Base-by-base conservation (phyloP, 352 stramenopile genomes). In the Saprolegnia diclina region DNA sequence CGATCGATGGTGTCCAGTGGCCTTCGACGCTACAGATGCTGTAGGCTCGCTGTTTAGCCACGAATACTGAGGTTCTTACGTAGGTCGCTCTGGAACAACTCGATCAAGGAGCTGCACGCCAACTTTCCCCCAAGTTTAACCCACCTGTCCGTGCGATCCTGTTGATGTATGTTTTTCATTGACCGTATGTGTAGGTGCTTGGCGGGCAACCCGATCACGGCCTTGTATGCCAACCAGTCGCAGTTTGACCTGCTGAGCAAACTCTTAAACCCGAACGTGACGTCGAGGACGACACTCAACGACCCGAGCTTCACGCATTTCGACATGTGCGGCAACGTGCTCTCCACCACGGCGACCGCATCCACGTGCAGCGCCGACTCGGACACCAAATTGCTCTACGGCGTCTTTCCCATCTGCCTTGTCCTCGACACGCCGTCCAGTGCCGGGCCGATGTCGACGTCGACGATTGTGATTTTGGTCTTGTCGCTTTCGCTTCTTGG, bases 331-430 rank as follows among this genome's bases (percentile, higher is more conserved):
- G 29, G 21, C 19, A 61, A 54, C 22, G 19, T 69, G 18, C 35
- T 69, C 22, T 57, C 38, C 11, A 69, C 63, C 2, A 37, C 26
- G 4, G 5, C 38, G 11, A 61, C 63, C 32, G 61, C 37, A 6
- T 29, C 32, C 32, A 21, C 45, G 7, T 69, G 63, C 26, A 35
- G 13, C 10, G 63, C 21, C 42, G 13, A 61, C 21, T 11, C 16
- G 14, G 9, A 19, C 2, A 69, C 50, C 29, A n/a, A 69, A 24
- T 10, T 69, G 19, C 46, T 69, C 19, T 69, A 62, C 61, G 63
- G 63, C 21, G n/a, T 18, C 5, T 69, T 69, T 22, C 63, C 63
- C n/a, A 69, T 69, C n/a, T 69, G 63, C 63, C 18, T 69, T n/a
- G 24, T 69, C 13, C n/a, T 24, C 0, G 57, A 65, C 57, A 13